Conservation (phyloP, 805 yeast genomes). For the Myxozyma melibiosi region DNA sequence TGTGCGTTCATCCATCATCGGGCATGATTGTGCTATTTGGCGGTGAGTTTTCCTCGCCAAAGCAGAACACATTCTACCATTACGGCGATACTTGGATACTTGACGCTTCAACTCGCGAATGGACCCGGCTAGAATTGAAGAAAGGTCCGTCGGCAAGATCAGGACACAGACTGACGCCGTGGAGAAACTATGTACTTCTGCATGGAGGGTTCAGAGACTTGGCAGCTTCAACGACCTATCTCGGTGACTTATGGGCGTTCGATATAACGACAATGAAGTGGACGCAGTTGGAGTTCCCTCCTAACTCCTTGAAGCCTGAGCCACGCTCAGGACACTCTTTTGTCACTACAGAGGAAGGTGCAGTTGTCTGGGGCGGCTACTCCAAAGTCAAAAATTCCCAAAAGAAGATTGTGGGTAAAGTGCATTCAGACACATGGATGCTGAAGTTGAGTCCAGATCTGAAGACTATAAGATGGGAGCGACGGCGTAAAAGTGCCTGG, state of each 20-base stretch:
- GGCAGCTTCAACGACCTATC: constrained; percentile 78
- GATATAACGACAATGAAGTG: constrained; percentile 88
- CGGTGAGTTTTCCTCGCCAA: constrained; percentile 96
- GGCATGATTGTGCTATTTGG: constrained; percentile 88
- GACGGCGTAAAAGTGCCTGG: constrained; percentile 85
- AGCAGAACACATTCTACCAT: constrained; percentile 92
- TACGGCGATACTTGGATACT: constrained; percentile 95
- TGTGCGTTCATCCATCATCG: constrained; percentile 82
- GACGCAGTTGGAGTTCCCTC: constrained; percentile 86
- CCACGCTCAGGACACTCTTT: constrained; percentile 92
- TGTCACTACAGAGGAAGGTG: constrained; percentile 76
- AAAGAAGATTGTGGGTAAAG: constrained; percentile 89
- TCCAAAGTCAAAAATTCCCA: constrained; percentile 84
- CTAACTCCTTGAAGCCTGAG: constrained; percentile 79
- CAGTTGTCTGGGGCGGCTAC: constrained; percentile 88
- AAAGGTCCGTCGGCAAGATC: constrained; percentile 78
- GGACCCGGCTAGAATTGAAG: constrained; percentile 82
- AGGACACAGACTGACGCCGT: constrained; percentile 85
- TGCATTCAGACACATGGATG: constrained; percentile 81
- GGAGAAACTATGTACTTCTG: constrained; percentile 87
- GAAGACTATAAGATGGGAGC: constrained; percentile 78
- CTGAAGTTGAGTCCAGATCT: constrained; percentile 85
- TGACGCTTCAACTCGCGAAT: constrained; percentile 80
- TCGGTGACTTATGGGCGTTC: constrained; percentile 88
- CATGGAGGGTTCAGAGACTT: constrained; percentile 94